Base-by-base conservation (phyloP, 2,329 filamentous ascomycete genomes). In the Ceratocystis destructans region DNA sequence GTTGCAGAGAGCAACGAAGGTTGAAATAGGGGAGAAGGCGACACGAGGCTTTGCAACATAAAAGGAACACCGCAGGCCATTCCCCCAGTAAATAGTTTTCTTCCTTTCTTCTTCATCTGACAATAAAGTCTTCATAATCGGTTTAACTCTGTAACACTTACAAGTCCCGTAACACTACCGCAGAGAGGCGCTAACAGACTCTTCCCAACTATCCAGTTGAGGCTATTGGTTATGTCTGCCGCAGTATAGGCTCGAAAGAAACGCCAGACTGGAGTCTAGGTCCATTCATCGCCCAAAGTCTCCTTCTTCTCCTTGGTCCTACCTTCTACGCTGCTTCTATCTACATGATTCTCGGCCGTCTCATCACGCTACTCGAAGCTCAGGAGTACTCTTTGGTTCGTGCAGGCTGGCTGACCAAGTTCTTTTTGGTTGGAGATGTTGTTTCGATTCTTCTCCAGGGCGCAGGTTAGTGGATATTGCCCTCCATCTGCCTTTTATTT, bases 361-460 rank as follows among this genome's bases (percentile, higher is more conserved):
- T 80, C 28, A 77, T 80, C 64, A 71, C 71, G 15, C 73, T 74
- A 57, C 73, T 78, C 2, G 73, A 74, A 22, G 76, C 73, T 22
- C 73, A 76, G 64, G 62, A 69, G 0, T 72, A 73, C 65, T 74
- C 74, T 1, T 61, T 77, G 41, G 71, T 78, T 22, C 72, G 68
- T 5, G 69, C 73, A 20, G 68, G 68, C 6, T 79, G 78, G 76
- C 72, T 84, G 5, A 84, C 82, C 2, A 80, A 77, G 64, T 74
- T 80, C 45, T 85, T 85, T 68, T 81, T 86, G 3, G 62, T 72
- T 5, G 80, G 82, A 46, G 83, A 85, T 69, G 72, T 82, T 1
- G 53, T 81, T 0, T 79, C 53, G 3, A 57, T 57, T 6, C 12
- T 31, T 31, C 25, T 57, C 22, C 53, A 57, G 12, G 22, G 53